A percentile compares a stretch with the other conserved stretches of the same genome.
Evolutionary conservation across 352 stramenopile species (phyloP).

Genomic region (Globisporangium apiculatum): DNA sequence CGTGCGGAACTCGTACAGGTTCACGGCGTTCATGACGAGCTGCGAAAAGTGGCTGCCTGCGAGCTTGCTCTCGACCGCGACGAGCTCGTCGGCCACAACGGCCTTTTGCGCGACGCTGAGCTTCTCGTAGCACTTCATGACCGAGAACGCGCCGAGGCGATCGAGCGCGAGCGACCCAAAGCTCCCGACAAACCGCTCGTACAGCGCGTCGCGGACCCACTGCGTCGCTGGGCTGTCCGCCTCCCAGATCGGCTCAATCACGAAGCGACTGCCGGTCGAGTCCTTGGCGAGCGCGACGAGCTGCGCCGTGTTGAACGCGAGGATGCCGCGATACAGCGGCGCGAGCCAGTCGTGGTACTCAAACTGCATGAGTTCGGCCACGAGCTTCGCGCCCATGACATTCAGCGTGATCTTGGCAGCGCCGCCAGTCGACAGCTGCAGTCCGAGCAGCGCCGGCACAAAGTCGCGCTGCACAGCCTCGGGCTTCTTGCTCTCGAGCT

Average conservation of each 20-base stretch:
- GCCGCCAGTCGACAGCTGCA: conserved; percentile 57
- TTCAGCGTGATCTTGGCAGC: conserved; percentile 63
- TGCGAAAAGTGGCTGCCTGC: conserved; percentile 75
- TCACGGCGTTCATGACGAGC: conserved; percentile 73
- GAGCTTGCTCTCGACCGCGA: conserved; percentile 64
- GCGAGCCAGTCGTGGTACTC: conserved; percentile 37
- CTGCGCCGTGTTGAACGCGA: conserved; percentile 58
- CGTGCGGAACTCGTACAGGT: conserved; percentile 75
- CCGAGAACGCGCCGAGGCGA: conserved; percentile 68
- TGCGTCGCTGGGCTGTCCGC: conserved; percentile 38
- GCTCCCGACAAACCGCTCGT: conserved; percentile 57
- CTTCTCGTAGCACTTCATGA: conserved; percentile 80
- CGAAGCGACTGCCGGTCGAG: conserved; percentile 66
- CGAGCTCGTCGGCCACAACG: conserved; percentile 60
- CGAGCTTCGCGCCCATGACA: conserved; percentile 70
- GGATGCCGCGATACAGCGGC: conserved; percentile 53
- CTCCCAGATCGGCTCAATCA: conserved; percentile 79
- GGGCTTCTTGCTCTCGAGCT: conserved; percentile 78
- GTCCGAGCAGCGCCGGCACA: conserved; percentile 49
- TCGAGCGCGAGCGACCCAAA: conserved; percentile 68
- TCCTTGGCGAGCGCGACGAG: conserved; percentile 70
- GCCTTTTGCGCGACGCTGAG: conserved; percentile 53
- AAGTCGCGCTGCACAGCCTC: conserved; percentile 55
- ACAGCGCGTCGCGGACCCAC: conserved; percentile 63
- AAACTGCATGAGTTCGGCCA: conserved; percentile 64